Percentiles rank a stretch among this genome's conserved stretches.
Evolutionary conservation across 2,329 filamentous ascomycete species (phyloP).

Genomic region (Parascedosporium putredinis): DNA sequence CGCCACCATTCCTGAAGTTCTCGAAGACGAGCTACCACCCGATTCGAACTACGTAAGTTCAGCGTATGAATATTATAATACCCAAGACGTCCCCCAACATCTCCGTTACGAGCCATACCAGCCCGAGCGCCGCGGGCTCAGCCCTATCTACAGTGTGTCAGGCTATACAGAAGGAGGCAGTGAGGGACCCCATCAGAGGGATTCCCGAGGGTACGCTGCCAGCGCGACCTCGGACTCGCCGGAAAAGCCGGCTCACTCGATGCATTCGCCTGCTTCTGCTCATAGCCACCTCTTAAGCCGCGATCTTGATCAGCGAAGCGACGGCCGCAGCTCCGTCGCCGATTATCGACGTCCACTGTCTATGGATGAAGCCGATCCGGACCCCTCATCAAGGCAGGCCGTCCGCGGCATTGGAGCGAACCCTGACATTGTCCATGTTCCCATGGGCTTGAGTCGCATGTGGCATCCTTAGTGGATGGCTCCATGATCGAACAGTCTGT

Average conservation of each 20-base stretch:
- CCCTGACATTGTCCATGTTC: slow-evolving; percentile 64
- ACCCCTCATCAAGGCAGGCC: slow-evolving; percentile 56
- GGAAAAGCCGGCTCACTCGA: slow-evolving; percentile 39
- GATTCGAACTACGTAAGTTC: slow-evolving; percentile 35
- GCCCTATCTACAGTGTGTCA: slow-evolving; percentile 86
- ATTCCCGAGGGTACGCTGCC: slow-evolving; percentile 41
- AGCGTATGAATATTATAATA: slow-evolving; percentile 40
- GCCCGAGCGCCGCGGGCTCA: slow-evolving; percentile 61
- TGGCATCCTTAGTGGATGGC: slow-evolving; percentile 76
- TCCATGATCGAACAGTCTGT: slow-evolving; percentile 59
- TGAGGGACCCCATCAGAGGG: slow-evolving; percentile 38
- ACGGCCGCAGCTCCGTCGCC: slow-evolving; percentile 38
- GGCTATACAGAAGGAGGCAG: slow-evolving; percentile 60
- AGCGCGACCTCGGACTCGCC: slow-evolving; percentile 49
- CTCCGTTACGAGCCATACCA: slow-evolving; percentile 59
- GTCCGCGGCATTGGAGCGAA: slow-evolving; percentile 63
- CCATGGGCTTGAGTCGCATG: slow-evolving; percentile 74
- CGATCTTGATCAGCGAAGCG: slow-evolving; percentile 36
- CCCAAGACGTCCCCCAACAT: slow-evolving; percentile 53
- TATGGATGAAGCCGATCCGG: slow-evolving; percentile 44
- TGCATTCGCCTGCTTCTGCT: slow-evolving; percentile 46
- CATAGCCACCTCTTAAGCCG: slow-evolving; percentile 35
- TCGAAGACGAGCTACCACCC: slow-evolving; percentile 17
- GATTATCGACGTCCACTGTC: slow-evolving; percentile 44
- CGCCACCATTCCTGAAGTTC: neutral